These are phyloP conservation scores for Copromyces sp. DNA, from an alignment of 495 filamentous ascomycete species.

Conservation along the genomic window DNA sequence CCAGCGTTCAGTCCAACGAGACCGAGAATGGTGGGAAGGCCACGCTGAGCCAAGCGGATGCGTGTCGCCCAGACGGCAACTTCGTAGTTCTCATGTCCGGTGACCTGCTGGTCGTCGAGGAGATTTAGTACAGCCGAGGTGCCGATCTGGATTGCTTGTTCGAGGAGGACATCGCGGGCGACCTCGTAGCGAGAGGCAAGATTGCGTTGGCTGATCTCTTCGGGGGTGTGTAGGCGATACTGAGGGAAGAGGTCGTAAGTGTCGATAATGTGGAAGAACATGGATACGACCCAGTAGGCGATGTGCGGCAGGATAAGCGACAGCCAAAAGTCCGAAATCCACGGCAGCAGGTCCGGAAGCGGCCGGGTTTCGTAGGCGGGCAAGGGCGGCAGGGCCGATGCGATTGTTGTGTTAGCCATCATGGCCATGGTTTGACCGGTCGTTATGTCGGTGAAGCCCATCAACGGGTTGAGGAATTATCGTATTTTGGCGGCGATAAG, in stretches of 20 bases:
- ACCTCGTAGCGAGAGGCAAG: conserved; percentile 75
- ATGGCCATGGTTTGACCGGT: conserved; percentile 16
- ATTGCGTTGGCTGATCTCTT: conserved; percentile 77
- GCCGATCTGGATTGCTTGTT: conserved; percentile 77
- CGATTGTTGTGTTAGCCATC: conserved; percentile 37
- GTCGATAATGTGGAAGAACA: conserved; percentile 80
- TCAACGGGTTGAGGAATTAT: not conserved
- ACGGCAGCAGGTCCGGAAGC: conserved; percentile 59
- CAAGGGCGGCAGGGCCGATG: conserved; percentile 58
- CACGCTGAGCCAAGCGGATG: conserved; percentile 59
- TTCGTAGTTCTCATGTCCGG: conserved; percentile 71
- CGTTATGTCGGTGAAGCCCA: not conserved
- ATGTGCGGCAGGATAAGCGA: conserved; percentile 64
- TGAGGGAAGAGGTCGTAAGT: conserved; percentile 69
- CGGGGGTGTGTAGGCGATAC: conserved; percentile 87
- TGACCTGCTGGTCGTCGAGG: conserved; percentile 54
- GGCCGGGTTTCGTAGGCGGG: conserved; percentile 60
- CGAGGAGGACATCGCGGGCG: conserved; percentile 73
- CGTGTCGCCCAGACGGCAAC: conserved; percentile 71
- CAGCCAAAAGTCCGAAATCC: conserved; percentile 71
- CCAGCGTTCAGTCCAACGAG: conserved; percentile 48
- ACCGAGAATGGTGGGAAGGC: conserved; percentile 48
- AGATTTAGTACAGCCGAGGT: conserved; percentile 50
- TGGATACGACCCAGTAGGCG: conserved; percentile 82
- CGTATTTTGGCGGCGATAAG: not conserved